Evolutionary conservation across 2,329 filamentous ascomycete species (phyloP).

Genomic region (Trichoderma guizhouense): DNA sequence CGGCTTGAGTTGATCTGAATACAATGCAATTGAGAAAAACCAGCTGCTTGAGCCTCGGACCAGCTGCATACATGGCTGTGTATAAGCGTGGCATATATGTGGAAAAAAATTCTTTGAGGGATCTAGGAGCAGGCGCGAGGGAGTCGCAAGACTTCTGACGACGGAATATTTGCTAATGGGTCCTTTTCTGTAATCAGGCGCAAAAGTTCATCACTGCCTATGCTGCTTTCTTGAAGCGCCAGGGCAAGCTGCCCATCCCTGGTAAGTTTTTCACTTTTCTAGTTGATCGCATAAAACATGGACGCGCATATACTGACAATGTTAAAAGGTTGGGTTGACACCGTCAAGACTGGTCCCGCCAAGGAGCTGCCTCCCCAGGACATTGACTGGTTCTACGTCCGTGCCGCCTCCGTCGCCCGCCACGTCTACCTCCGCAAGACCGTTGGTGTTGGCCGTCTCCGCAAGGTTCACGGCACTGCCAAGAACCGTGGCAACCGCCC

Average conservation of each 20-base stretch:
- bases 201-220: constrained; percentile 88
- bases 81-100: constrained; percentile 18
- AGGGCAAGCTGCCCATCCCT: constrained; percentile 88
- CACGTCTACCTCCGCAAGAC: constrained; percentile 99
- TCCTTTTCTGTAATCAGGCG: constrained; percentile 55
- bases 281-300: not conserved
- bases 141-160: constrained; percentile 69
- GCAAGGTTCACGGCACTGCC: constrained; percentile 91
- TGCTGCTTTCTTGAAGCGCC: constrained; percentile 86
- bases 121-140: constrained; percentile 65
- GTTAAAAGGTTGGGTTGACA: constrained; percentile 87
- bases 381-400: constrained; percentile 93
- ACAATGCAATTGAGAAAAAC: not conserved
- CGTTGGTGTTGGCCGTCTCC: constrained; percentile 94
- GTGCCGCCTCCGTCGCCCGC: constrained; percentile 90
- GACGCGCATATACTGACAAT: not conserved
- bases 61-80: not conserved
- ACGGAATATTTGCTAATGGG: constrained; percentile 69
- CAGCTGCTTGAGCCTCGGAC: not conserved
- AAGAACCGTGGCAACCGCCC: constrained; percentile 96
- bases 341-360: constrained; percentile 94
- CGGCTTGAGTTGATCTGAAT: constrained; percentile 8
- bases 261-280: constrained; percentile 53
- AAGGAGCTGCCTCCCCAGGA: constrained; percentile 98
- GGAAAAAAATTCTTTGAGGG: constrained; percentile 20